Base-by-base conservation (phyloP, 1,139 yeast species). In the Kluyveromyces sp. region DNA sequence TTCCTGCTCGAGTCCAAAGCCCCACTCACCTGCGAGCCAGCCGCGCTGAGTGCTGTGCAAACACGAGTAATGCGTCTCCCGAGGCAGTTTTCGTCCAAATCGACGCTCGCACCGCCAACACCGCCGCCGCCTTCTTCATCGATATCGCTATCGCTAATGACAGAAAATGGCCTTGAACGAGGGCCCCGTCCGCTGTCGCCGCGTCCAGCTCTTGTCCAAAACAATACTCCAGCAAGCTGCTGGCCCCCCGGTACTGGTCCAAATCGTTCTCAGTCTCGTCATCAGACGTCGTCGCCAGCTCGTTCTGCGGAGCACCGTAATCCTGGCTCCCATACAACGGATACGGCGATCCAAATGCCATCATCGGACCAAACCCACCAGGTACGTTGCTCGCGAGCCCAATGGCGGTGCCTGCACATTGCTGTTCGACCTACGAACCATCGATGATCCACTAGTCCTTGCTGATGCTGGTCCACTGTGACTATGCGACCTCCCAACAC, bases 31-130 rank as follows among this genome's bases (percentile, higher is more conserved):
- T 35, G 37, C 30, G 38, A 39, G 5, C 40, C 43, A 32, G 45
- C 37, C 34, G 43, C 34, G 35, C 46, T 42, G 34, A 43, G 40
- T 6, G 32, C 39, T 4, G 41, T 41, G 1, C 45, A 37, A 10
- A 41, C 26, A 10, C 43, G 21, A 5, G 41, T 34, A 5, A 41
- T 39, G 25, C 42, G 27, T 37, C 45, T 42, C 28, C 43, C 32
- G 5, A 37, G 28, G 36, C 29, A 29, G 30, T 34, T 37, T n/a
- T 27, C 33, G 28, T 36, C 42, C 4, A 6, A 7, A 34, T 41
- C 37, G 6, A n/a, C 42, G 8, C 34, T 34, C 27, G 21, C 27
- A 21, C 25, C 38, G 10, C 10, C 35, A 8, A 26, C 37, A 25
- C 26, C 34, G 25, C 25, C 28, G 6, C 31, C 46, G 31, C 29